Evolutionary conservation across 2,329 filamentous ascomycete species (phyloP), one percentile per base, ranked within the genome.

Genomic region (Aspergillus piperis): DNA sequence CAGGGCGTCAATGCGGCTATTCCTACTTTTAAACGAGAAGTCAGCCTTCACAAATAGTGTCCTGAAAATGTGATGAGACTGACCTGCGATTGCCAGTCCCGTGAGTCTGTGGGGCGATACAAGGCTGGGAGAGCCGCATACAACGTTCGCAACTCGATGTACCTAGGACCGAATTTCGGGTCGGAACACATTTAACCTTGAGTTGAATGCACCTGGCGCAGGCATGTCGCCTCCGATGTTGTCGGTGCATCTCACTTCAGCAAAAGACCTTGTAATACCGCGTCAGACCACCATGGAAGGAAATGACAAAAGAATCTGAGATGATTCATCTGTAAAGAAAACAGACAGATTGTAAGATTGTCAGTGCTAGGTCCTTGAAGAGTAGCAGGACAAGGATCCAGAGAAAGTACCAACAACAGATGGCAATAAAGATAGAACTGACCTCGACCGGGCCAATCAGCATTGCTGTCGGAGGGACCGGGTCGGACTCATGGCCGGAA

Each of bases 111-210:
- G 58, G 58, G 27, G 56, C 58, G 5, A 49, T 47, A 36, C 60
- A 58, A 0, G 41, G 11, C 17, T 57, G 51, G 39, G 50, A 44
- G 21, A 60, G 55, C n/a, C 61, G 58, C n/a, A 19, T 48, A 39
- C 61, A 62, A 13, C 61, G 58, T 21, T 62, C 54, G 32, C 61
- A 62, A n/a, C n/a, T 25, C 8, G 38, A 27, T 10, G 38, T 23
- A 32, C 39, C 58, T 21, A 0, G 10, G 2, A 25, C 21, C 10
- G 10, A 30, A 11, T 30, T 3, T 30, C 27, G 27, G 27, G 27
- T 30, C 13, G 38, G 25, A 5, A 52, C 19, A 27, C 61, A 62
- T 54, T 58, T 62, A 8, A 58, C 57, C 53, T 62, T 62, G 2
- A 54, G 17, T 8, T 57, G 38, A 11, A 60, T 50, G 17, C 61